These are phyloP conservation scores for Talaromyces borbonicus DNA, from an alignment of 495 filamentous ascomycete species.

Conservation along the genomic window DNA sequence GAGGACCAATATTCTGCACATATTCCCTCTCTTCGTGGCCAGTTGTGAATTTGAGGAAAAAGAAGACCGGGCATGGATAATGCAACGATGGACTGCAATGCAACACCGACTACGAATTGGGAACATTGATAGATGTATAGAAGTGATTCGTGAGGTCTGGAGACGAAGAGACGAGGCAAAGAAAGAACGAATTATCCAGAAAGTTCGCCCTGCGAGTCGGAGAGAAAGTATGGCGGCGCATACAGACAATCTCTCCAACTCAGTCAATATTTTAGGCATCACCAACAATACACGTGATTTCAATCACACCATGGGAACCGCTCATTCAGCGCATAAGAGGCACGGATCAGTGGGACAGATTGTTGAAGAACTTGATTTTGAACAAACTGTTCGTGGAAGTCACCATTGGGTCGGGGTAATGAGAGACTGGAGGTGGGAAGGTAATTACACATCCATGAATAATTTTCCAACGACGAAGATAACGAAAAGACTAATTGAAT, in stretches of 20 bases:
- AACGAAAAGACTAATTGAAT: conserved; percentile 8
- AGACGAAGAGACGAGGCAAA: conserved; percentile 44
- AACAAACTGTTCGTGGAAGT: conserved; percentile 55
- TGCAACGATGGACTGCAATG: conserved; percentile 55
- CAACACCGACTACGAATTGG: conserved; percentile 57
- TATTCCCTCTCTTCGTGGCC: conserved; percentile 65
- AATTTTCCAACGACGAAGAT: background rate
- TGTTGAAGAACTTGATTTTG: conserved; percentile 46
- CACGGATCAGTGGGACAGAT: conserved; percentile 23
- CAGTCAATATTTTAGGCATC: background rate
- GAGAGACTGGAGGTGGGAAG: conserved; percentile 73
- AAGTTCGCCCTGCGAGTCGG: conserved; percentile 7
- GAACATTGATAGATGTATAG: conserved; percentile 61
- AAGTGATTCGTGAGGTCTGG: conserved; percentile 70
- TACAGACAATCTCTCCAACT: background rate
- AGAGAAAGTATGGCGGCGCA: conserved; percentile 9
- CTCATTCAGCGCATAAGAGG: conserved; percentile 11
- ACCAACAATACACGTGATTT: background rate
- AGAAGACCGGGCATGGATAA: conserved; percentile 61
- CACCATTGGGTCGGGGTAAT: conserved; percentile 74
- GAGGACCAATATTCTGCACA: conserved; percentile 62
- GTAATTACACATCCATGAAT: conserved; percentile 30
- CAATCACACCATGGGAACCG: background rate
- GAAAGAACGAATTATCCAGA: conserved; percentile 16
- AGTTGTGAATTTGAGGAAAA: conserved; percentile 54